Conservation (phyloP, 768 basidiomycete genomes). For the Pulveroboletus sp. region DNA sequence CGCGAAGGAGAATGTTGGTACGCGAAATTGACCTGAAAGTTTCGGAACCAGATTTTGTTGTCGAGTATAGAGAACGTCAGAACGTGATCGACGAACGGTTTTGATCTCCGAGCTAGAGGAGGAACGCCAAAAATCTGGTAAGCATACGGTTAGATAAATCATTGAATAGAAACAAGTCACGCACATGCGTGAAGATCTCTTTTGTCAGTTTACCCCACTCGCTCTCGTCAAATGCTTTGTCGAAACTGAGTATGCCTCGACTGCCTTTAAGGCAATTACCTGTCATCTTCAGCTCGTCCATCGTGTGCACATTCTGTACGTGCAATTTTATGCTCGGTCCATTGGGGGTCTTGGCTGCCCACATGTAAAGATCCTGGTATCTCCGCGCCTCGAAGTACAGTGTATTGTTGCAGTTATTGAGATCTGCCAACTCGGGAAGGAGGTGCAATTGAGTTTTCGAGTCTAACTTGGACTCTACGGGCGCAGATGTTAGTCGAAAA, state of each 20-base stretch:
- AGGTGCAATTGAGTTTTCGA: constrained; percentile 92
- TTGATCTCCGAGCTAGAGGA: constrained; percentile 82
- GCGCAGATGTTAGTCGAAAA: constrained; percentile 1
- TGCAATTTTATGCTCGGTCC: constrained; percentile 97
- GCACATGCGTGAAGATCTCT: constrained; percentile 90
- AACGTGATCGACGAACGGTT: constrained; percentile 98
- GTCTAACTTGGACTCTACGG: constrained; percentile 91
- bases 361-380: constrained; percentile 94
- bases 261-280: constrained; percentile 98
- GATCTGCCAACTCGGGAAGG: constrained; percentile 93
- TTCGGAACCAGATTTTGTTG: constrained; percentile 98
- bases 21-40: constrained; percentile 76
- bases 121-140: constrained; percentile 92
- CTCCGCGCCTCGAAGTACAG: constrained; percentile 96
- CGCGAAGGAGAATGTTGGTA: neutral
- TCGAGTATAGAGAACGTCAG: constrained; percentile 95
- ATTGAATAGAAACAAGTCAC: constrained; percentile 25
- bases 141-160: constrained; percentile 1
- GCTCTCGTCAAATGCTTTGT: constrained; percentile 82
- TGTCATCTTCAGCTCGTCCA: constrained; percentile 99
- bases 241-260: constrained; percentile 89
- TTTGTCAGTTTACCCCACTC: constrained; percentile 87
- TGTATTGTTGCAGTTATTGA: constrained; percentile 97
- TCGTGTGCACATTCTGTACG: constrained; percentile 97
- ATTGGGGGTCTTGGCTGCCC: constrained; percentile 96